Conservation (phyloP, 768 basidiomycete species). For the Xanthoconium purpureum region DNA sequence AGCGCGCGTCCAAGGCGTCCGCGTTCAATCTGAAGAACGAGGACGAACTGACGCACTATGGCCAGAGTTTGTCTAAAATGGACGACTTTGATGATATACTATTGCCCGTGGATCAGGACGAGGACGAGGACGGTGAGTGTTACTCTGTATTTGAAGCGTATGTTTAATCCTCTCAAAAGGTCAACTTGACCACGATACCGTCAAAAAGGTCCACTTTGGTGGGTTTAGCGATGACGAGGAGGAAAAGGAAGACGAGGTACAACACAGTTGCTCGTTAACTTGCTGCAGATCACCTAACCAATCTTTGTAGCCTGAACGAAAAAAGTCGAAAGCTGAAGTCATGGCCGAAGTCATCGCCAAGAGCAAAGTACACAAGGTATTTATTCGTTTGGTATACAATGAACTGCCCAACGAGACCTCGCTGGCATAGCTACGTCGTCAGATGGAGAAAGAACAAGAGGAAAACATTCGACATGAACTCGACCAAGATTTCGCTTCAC, state of each 20-base stretch:
- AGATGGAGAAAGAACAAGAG: constrained; percentile 82
- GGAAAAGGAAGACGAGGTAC: constrained; percentile 50
- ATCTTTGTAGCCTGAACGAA: constrained; percentile 61
- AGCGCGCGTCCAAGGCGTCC: constrained; percentile 68
- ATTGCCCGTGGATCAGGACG: constrained; percentile 50
- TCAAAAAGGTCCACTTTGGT: constrained; percentile 75
- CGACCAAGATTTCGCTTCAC: constrained; percentile 80
- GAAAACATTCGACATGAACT: constrained; percentile 84
- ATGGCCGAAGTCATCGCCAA: constrained; percentile 98
- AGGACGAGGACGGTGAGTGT: constrained; percentile 43
- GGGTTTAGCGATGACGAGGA: constrained; percentile 76
- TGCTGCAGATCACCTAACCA: not conserved
- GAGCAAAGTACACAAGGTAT: constrained; percentile 92
- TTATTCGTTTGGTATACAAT: not conserved
- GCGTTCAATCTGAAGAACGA: constrained; percentile 92
- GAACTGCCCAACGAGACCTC: not conserved
- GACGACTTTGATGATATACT: constrained; percentile 81
- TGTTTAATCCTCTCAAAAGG: constrained; percentile 37
- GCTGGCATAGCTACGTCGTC: constrained; percentile 68
- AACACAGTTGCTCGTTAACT: constrained; percentile 1
- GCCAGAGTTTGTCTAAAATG: constrained; percentile 78
- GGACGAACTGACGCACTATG: constrained; percentile 88
- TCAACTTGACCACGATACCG: constrained; percentile 64
- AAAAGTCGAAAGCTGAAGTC: constrained; percentile 92
- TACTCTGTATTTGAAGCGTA: not conserved